A percentile compares a stretch with the other conserved stretches of the same genome.
Conservation (phyloP, 2,329 filamentous ascomycete species). For the Orbilia ellipsospora region DNA sequence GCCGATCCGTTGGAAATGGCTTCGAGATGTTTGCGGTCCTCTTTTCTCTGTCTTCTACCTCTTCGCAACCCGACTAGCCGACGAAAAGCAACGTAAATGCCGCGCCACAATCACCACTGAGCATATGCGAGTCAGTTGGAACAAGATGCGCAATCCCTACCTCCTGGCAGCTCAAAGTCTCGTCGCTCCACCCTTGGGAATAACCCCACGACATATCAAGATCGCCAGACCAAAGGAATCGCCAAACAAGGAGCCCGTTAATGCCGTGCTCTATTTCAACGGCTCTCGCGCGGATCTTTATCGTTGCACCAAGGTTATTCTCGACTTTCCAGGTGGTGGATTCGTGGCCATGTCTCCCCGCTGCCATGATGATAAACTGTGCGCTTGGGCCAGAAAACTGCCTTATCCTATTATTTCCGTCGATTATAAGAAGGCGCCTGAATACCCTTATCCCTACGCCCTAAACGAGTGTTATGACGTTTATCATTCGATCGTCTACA, state of each 20-base stretch:
- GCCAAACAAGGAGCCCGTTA: constrained; percentile 83
- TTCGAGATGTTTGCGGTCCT: constrained; percentile 83
- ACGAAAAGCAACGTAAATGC: constrained; percentile 92
- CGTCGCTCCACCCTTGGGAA: constrained; percentile 62
- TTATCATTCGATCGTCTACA: constrained; percentile 78
- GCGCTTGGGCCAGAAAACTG: constrained; percentile 89
- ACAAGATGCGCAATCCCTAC: constrained; percentile 91
- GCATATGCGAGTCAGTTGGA: constrained; percentile 92
- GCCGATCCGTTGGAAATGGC: constrained; percentile 82
- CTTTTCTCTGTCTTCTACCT: constrained; percentile 91
- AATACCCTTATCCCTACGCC: constrained; percentile 85
- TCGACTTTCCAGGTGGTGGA: constrained; percentile 93
- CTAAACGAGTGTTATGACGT: constrained; percentile 89
- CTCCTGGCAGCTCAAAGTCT: constrained; percentile 64
- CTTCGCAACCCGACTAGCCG: constrained; percentile 89
- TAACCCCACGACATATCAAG: constrained; percentile 80
- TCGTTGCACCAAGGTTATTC: constrained; percentile 78
- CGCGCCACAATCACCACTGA: constrained; percentile 87
- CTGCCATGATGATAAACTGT: constrained; percentile 90
- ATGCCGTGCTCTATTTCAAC: constrained; percentile 93
- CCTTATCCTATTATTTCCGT: constrained; percentile 84
- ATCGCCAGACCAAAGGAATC: constrained; percentile 84
- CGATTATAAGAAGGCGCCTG: constrained; percentile 88
- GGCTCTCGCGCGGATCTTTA: constrained; percentile 82
- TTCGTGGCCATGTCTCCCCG: constrained; percentile 98